Evolutionary conservation across 164 flowering plant species (phyloP), one percentile per base, ranked within the genome.

Genomic region (Aristolochia californica): DNA sequence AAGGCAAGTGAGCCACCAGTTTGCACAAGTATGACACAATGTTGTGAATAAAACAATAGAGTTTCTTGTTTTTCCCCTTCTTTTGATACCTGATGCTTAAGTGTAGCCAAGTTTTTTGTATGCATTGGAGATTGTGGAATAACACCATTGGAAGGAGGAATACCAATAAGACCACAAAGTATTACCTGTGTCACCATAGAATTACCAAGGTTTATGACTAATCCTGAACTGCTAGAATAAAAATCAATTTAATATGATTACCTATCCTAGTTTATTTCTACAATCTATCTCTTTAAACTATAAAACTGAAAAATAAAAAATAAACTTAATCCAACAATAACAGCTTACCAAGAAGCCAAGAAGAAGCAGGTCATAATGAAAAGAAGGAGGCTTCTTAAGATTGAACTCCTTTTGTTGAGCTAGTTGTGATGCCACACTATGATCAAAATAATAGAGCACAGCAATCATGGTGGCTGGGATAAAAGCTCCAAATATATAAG

Each of bases 401-500:
- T 88, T 93, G 74, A 93, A 93, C 72, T 93, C 98, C 70, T 83
- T 75, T 61, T 88, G 98, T 61, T 93, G 97, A 34, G 98, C 83
- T 34, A 93, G 87, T 62, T 88, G 98, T 63, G 98, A 93, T 53
- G 98, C 98, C 62, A 89, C 98, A 69, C 97, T 88, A 73, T 93
- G 98, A 73, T 93, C 97, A 58, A 93, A 93, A 77, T 87, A 93
- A 72, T 93, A 93, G 55, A 93, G 98, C 68, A 88, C 97, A 18
- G 98, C 98, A 66, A 88, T 93, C 98, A 93, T 93, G 26, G 97
- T 85, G n/a, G 98, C 98, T 26, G 98, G 98, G 65, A 93, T 78
- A 68, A 93, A 80, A 56, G 98, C 97, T 71, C 95, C 97, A 59
- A 83, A 54, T 52, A 93, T 89, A 48, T 88, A 93, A 22, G 85